Evolutionary conservation across 305 asterid genomes (phyloP).

Genomic region (Solanum hybrid): DNA sequence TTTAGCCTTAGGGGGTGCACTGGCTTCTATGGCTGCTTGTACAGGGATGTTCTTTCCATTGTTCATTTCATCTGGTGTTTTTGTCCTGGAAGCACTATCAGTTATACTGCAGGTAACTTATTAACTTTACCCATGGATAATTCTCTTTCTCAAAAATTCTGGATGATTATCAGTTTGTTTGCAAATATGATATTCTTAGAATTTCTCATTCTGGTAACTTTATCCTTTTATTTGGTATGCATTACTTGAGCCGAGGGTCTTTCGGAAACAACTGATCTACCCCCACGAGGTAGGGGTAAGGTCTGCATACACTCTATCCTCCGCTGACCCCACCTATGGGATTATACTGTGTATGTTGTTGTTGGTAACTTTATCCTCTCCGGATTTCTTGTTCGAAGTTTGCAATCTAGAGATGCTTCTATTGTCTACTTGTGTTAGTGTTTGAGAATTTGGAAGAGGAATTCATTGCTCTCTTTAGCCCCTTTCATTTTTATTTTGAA

Average conservation of each 20-base stretch:
- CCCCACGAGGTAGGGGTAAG: background rate
- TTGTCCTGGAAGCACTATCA: constrained; percentile 48
- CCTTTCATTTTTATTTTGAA: background rate
- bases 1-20: constrained; percentile 87
- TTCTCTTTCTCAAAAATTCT: background rate
- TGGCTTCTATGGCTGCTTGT: constrained; percentile 95
- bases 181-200: background rate
- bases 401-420: background rate
- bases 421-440: background rate
- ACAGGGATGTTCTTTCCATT: constrained; percentile 91
- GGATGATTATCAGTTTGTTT: background rate
- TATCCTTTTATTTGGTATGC: background rate
- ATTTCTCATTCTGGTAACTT: background rate
- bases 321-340: background rate
- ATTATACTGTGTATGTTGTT: background rate
- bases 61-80: constrained; percentile 69
- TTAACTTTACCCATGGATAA: background rate
- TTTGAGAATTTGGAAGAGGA: background rate
- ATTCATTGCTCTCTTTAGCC: background rate
- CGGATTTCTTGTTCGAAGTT: background rate
- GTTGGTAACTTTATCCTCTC: background rate
- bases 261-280: background rate
- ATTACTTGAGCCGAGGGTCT: background rate
- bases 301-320: background rate
- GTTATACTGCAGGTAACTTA: constrained; percentile 42